A percentile compares a stretch with the other conserved stretches of the same genome.
These are phyloP conservation scores for Fusarium fujikuroi DNA, from an alignment of 2,329 filamentous ascomycete species.

Conservation along the genomic window DNA sequence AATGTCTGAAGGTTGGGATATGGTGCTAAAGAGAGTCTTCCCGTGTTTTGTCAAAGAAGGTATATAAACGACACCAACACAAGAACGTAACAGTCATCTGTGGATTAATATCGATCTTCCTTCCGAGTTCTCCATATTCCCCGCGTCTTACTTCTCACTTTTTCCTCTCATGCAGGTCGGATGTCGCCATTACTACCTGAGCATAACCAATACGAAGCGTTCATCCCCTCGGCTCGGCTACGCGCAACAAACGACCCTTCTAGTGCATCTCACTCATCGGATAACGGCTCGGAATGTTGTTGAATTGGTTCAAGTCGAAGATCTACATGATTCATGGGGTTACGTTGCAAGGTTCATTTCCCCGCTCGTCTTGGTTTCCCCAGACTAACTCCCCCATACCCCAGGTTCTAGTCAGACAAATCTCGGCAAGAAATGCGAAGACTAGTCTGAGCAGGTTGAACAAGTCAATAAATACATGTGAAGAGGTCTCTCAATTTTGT, in stretches of 20 bases:
- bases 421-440: not conserved
- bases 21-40: accelerated
- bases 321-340: not conserved
- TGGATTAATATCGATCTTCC: not conserved
- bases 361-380: constrained; percentile 11
- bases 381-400: not conserved
- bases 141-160: not conserved
- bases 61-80: not conserved
- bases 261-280: not conserved
- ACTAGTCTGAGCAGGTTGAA: not conserved
- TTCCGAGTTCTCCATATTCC: not conserved
- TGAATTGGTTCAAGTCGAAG: not conserved
- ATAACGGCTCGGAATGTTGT: not conserved
- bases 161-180: not conserved
- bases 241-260: not conserved
- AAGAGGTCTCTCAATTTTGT: not conserved
- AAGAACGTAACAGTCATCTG: accelerated
- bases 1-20: not conserved
- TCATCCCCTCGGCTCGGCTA: not conserved
- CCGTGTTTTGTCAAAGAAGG: accelerated
- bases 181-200: not conserved
- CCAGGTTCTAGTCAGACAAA: not conserved
- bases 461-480: not conserved
- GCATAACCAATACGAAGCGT: not conserved
- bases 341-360: constrained; percentile 1